Evolutionary conservation across 148 eudicot genomes (phyloP).

Genomic region (Limonium bicolor): DNA sequence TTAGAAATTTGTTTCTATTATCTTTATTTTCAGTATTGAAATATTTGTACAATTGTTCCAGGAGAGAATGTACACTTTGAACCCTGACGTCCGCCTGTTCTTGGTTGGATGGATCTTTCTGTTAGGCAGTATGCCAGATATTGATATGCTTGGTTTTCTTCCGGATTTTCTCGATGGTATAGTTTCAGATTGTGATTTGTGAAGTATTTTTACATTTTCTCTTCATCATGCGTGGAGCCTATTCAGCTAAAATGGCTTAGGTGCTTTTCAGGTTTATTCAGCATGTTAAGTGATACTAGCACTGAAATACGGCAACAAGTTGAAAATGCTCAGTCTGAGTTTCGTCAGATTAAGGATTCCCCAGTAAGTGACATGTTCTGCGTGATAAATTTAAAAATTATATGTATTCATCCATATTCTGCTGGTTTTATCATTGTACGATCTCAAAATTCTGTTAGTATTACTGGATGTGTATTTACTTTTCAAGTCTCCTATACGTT

Average conservation of each 20-base stretch:
- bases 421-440: neutral
- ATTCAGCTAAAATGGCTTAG: neutral
- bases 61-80: conserved; percentile 93
- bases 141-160: conserved; percentile 98
- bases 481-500: no score
- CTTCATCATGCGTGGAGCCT: neutral
- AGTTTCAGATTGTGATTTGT: conserved; percentile 1
- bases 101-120: conserved; percentile 99
- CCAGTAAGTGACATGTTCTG: conserved; percentile 66
- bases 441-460: neutral
- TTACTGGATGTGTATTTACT: no score
- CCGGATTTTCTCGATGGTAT: conserved; percentile 99
- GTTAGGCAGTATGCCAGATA: conserved; percentile 94
- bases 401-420: no score
- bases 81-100: conserved; percentile 94
- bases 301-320: conserved; percentile 98
- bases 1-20: neutral
- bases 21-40: conserved; percentile 62
- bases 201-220: neutral
- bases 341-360: conserved; percentile 92
- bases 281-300: conserved; percentile 92
- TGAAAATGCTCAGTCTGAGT: conserved; percentile 91
- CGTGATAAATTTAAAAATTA: no score
- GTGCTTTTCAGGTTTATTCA: conserved; percentile 67
- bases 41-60: conserved; percentile 96